Base-by-base conservation (phyloP, 140 eudicot species). In the Stevia rebaudiana region DNA sequence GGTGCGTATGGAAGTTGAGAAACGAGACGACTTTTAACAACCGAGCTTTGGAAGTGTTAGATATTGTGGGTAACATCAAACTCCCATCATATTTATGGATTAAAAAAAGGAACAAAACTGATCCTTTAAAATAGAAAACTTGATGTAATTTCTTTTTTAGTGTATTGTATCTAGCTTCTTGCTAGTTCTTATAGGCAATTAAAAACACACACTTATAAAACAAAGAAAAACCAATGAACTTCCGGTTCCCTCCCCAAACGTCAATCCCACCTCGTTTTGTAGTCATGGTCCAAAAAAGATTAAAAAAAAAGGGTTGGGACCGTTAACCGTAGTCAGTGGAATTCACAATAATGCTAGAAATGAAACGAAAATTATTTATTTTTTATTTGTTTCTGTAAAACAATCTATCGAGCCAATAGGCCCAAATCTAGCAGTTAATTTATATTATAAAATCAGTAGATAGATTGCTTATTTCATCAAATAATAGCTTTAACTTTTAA, bases 221-320 rank as follows among this genome's bases (percentile, higher is more conserved):
- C 61, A 53, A 53, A 53, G 39, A 11, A 24, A 8, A 53, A 4
- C 5, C 9, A 8, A 22, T 12, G 40, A 25, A 5, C 17, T 47
- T 49, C 61, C 18, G 5, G 61, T 61, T 61, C 51, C 67, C 67
- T 61, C 39, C 37, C 8, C 11, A 41, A 23, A 23, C 53, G 22
- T 40, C 67, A 21, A 23, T 40, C 22, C 18, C 13, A 23, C 28
- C 36, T 41, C 67, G 22, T 61, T 61, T 40, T 12, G 19, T 18
- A 61, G 51, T 61, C 31, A 61, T 39, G 21, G 30, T 49, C 56
- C 56, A 21, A 49, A 49, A 8, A 48, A n/a, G n/a, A n/a, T n/a
- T n/a, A n/a, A 10, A 49, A 16, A 8, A 5, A 6, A 4, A 28
- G 33, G 2, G 2, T 28, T 28, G 55, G 55, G n/a, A 49, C 56